These are phyloP conservation scores for Carex parvula DNA, from an alignment of 176 grass and related monocot species.

Conservation along the genomic window DNA sequence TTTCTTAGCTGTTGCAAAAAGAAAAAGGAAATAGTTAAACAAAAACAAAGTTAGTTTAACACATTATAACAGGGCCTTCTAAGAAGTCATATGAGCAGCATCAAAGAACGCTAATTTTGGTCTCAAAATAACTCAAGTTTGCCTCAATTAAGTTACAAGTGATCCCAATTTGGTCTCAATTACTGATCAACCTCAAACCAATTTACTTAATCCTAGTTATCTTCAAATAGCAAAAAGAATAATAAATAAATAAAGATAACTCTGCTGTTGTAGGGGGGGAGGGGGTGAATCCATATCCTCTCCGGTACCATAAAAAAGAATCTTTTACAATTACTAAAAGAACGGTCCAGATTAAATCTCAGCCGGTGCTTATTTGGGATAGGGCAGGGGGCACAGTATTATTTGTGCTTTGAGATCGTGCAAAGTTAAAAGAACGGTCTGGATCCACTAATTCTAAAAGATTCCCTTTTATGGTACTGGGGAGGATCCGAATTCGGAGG, in stretches of 20 bases:
- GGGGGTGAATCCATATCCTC: too few relatives aligned
- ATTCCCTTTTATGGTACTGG: too few relatives aligned
- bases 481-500: too few relatives aligned
- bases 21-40: neutral
- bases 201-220: neutral
- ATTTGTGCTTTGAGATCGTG: too few relatives aligned
- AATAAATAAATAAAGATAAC: neutral
- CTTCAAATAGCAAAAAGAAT: neutral
- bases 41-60: neutral
- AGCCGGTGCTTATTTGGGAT: too few relatives aligned
- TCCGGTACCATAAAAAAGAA: too few relatives aligned
- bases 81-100: neutral
- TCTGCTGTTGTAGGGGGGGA: neutral
- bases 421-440: too few relatives aligned
- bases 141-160: neutral
- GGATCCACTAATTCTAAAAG: too few relatives aligned
- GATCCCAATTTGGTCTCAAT: neutral
- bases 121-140: neutral
- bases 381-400: too few relatives aligned
- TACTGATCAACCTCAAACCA: neutral
- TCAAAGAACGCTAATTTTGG: neutral
- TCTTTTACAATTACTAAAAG: too few relatives aligned
- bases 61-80: neutral
- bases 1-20: constrained; percentile 26
- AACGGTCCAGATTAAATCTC: too few relatives aligned